Conservation (phyloP, 495 filamentous ascomycete genomes). For the Annulohypoxylon nitens region DNA sequence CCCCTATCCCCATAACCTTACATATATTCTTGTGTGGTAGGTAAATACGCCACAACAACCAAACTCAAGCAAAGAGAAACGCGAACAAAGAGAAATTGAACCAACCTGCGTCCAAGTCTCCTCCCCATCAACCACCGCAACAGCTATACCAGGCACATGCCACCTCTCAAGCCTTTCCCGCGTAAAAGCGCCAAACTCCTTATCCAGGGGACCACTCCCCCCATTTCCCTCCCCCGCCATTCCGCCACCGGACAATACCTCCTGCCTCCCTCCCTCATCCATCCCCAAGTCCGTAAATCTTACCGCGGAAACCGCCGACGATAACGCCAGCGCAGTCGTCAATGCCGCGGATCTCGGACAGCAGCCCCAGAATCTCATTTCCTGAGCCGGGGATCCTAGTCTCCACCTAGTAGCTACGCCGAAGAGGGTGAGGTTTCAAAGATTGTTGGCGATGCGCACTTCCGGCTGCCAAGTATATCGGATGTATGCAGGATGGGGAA, state of each 20-base stretch:
- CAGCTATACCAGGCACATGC: conserved; percentile 65
- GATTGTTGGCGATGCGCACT: neutral
- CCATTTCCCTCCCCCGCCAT: conserved; percentile 44
- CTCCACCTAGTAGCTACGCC: neutral
- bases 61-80: neutral
- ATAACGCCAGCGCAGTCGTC: neutral
- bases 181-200: conserved; percentile 57
- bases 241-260: conserved; percentile 32
- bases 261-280: conserved; percentile 10
- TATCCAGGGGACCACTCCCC: conserved; percentile 52
- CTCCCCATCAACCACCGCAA: conserved; percentile 62
- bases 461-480: neutral
- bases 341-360: neutral
- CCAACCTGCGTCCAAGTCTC: conserved; percentile 61
- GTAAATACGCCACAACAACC: neutral
- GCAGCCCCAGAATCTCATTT: conserved; percentile 6
- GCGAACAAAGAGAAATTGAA: neutral
- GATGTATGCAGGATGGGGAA: neutral
- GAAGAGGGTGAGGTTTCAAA: neutral
- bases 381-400: neutral
- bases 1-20: neutral
- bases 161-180: conserved; percentile 57
- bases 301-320: conserved; percentile 43
- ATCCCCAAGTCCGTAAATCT: neutral
- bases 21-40: neutral